Evolutionary conservation across 2,329 filamentous ascomycete genomes (phyloP).

Genomic region (Tricladium varicosporioides): DNA sequence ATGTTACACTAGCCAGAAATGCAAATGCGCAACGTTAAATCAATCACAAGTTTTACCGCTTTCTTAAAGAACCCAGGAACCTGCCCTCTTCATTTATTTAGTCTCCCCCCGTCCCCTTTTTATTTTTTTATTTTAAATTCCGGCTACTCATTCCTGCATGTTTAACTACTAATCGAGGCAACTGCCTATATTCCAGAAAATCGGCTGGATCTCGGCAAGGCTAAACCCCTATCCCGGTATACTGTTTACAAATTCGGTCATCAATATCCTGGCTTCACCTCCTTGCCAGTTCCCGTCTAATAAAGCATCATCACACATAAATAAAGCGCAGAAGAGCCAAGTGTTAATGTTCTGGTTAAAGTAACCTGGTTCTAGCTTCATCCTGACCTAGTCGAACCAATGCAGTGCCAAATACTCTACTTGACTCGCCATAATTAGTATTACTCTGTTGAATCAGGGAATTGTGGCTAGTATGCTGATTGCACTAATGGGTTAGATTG

Average conservation of each 20-base stretch:
- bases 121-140: too few species aligned
- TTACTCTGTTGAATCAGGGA: too few species aligned
- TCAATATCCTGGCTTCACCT: conserved; percentile 9
- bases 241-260: conserved; percentile 11
- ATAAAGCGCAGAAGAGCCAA: background rate
- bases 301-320: conserved; percentile 3
- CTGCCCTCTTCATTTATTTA: conserved; percentile 11
- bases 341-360: conserved; percentile 37
- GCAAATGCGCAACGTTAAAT: too few species aligned
- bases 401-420: conserved; percentile 91
- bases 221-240: conserved; percentile 11
- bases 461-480: too few species aligned
- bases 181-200: conserved; percentile 10
- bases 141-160: conserved; percentile 8
- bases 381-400: conserved; percentile 85
- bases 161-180: conserved; percentile 4
- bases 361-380: conserved; percentile 89
- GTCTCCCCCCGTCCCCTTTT: too few species aligned
- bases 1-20: too few species aligned
- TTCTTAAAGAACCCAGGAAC: conserved; percentile 7
- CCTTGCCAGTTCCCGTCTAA: background rate
- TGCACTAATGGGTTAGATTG: too few species aligned
- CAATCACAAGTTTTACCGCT: too few species aligned
- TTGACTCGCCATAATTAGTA: conserved; percentile 98
- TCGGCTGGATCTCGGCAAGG: conserved; percentile 9